A percentile compares a stretch with the other conserved stretches of the same genome.
Conservation (phyloP, 2,329 filamentous ascomycete genomes). For the Coniochaeta sp. region DNA sequence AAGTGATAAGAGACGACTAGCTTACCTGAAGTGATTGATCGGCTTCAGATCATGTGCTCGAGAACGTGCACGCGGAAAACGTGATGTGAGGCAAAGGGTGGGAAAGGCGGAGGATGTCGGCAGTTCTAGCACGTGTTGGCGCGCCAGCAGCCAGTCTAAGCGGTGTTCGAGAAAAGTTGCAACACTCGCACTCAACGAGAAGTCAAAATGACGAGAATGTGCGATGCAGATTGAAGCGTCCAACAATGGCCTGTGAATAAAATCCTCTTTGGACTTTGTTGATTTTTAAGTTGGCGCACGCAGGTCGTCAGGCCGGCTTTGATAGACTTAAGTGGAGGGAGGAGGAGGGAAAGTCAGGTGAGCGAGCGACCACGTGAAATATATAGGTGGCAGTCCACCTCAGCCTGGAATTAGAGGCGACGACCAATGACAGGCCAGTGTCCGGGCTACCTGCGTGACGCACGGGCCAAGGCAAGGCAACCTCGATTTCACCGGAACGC, state of each 20-base stretch:
- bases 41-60: slow-evolving; percentile 5
- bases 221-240: not conserved
- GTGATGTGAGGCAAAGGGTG: not conserved
- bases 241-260: not conserved
- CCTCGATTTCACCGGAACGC: not conserved
- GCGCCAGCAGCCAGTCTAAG: not conserved
- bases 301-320: not conserved
- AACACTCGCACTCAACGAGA: not conserved
- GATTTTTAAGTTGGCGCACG: not conserved
- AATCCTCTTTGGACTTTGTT: not conserved
- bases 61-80: slow-evolving; percentile 4
- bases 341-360: slow-evolving; percentile 7
- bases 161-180: not conserved
- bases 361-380: slow-evolving; percentile 7
- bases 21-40: not conserved
- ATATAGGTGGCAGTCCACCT: slow-evolving; percentile 2
- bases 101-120: not conserved
- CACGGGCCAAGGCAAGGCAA: not conserved
- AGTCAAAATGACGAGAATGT: not conserved
- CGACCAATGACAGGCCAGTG: not conserved
- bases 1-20: not conserved
- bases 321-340: slow-evolving; percentile 3
- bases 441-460: not conserved
- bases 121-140: slow-evolving; percentile 4
- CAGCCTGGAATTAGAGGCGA: not conserved